phyloP scores from a whole-genome alignment of 805 yeast species.

The Saccharomycopsis microspora region DNA sequence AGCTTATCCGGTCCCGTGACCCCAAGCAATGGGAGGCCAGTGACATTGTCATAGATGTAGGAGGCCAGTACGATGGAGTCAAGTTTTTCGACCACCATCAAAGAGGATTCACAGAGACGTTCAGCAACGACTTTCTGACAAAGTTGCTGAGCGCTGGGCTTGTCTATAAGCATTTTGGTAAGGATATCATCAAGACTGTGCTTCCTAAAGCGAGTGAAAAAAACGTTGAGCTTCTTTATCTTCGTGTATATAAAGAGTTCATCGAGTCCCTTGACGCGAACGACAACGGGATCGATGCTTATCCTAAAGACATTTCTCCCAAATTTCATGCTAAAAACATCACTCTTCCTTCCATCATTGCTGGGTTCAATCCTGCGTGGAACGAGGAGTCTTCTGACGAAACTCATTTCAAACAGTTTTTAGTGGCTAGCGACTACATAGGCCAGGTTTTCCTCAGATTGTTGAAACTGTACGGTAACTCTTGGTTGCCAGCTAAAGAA shows the following conservation, averaged over 20 bases:
- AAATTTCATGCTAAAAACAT: conserved; percentile 64
- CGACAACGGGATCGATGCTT: conserved; percentile 84
- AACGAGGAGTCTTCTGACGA: conserved; percentile 50
- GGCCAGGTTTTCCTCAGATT: conserved; percentile 66
- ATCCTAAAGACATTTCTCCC: conserved; percentile 41
- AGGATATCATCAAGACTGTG: conserved; percentile 47
- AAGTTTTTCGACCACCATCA: conserved; percentile 96
- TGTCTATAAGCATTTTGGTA: conserved; percentile 78
- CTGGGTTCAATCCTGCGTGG: conserved; percentile 82
- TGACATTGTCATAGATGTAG: conserved; percentile 91
- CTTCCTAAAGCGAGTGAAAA: conserved; percentile 26
- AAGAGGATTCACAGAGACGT: conserved; percentile 74
- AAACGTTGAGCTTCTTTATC: conserved; percentile 54
- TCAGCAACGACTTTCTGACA: conserved; percentile 51
- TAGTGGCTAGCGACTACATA: conserved; percentile 67
- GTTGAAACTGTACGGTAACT: conserved; percentile 60
- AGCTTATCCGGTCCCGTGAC: conserved; percentile 73
- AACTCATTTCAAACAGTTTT: conserved; percentile 55
- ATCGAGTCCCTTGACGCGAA: conserved; percentile 91
- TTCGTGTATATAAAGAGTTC: conserved; percentile 74
- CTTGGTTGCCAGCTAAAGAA: conserved; percentile 86
- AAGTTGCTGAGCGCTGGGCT: conserved; percentile 91
- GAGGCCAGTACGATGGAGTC: conserved; percentile 78
- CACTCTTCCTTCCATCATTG: conserved; percentile 66
- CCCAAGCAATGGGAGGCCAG: conserved; percentile 73